Conservation (phyloP, 805 yeast species). For the Nakazawaea siamensis region DNA sequence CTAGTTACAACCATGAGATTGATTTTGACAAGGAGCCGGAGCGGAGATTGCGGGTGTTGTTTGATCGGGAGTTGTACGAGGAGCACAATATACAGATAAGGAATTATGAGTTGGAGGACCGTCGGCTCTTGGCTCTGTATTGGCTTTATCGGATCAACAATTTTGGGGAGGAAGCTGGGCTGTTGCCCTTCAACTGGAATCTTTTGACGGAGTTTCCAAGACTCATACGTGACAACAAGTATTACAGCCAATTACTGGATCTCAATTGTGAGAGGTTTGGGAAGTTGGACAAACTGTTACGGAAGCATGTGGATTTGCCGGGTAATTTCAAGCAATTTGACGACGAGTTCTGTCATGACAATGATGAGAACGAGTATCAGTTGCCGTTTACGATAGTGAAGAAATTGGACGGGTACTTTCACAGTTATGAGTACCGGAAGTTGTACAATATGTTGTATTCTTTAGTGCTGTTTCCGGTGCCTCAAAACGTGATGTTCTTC, state of each 20-base stretch:
- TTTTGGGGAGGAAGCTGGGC: not conserved
- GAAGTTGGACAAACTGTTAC: not conserved
- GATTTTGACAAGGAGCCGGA: not conserved
- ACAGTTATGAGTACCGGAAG: constrained; percentile 2
- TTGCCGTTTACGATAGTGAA: constrained; percentile 4
- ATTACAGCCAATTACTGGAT: not conserved
- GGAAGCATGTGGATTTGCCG: not conserved
- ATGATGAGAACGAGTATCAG: constrained; percentile 1
- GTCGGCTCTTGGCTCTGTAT: constrained; percentile 7
- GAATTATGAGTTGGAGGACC: constrained; percentile 3
- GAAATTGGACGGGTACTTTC: constrained; percentile 1
- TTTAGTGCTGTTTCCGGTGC: constrained; percentile 3
- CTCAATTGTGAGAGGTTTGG: constrained; percentile 1
- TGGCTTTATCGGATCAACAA: constrained; percentile 4
- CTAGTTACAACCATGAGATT: not conserved
- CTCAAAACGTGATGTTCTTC: constrained; percentile 4
- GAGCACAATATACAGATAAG: not conserved
- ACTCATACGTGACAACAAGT: not conserved
- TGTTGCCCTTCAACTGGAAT: constrained; percentile 11
- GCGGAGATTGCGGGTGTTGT: not conserved
- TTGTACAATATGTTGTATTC: constrained; percentile 4
- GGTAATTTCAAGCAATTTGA: not conserved
- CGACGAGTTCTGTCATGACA: not conserved
- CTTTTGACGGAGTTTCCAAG: constrained; percentile 2
- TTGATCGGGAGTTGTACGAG: constrained; percentile 1